Conservation (phyloP, 176 grass and related monocot genomes). For the Musa troglodytarum region DNA sequence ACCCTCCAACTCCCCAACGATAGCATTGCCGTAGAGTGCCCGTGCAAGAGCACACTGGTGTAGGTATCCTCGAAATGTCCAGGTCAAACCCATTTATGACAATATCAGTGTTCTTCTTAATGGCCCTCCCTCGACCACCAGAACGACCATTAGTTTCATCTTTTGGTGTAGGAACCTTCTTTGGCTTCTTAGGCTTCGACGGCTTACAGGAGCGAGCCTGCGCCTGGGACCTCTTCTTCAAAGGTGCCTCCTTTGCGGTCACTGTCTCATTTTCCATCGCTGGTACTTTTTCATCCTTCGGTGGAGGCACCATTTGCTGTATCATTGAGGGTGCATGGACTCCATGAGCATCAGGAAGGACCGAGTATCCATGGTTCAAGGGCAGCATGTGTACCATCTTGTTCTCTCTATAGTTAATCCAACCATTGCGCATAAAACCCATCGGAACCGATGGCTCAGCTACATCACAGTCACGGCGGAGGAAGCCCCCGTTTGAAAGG, state of each 20-base stretch:
- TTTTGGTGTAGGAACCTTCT: conserved; percentile 3
- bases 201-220: neutral
- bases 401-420: conserved; percentile 14
- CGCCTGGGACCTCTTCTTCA: conserved; percentile 1
- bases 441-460: neutral
- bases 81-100: conserved; percentile 22
- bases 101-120: conserved; percentile 11
- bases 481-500: conserved; percentile 19
- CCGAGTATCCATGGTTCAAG: neutral
- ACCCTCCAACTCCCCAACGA: conserved; percentile 23
- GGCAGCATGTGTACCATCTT: conserved; percentile 18
- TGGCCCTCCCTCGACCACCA: neutral
- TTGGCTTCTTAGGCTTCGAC: conserved; percentile 15
- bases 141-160: neutral
- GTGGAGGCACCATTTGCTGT: neutral
- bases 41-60: conserved; percentile 21
- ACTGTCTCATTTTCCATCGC: conserved; percentile 4
- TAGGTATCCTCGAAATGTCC: conserved; percentile 16
- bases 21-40: conserved; percentile 20
- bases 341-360: conserved; percentile 17
- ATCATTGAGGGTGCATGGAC: neutral
- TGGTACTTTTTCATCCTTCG: neutral
- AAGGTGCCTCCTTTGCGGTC: conserved; percentile 1
- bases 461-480: conserved; percentile 3
- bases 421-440: conserved; percentile 16